Conservation (phyloP, 805 yeast genomes). For the Candida chilensis region DNA sequence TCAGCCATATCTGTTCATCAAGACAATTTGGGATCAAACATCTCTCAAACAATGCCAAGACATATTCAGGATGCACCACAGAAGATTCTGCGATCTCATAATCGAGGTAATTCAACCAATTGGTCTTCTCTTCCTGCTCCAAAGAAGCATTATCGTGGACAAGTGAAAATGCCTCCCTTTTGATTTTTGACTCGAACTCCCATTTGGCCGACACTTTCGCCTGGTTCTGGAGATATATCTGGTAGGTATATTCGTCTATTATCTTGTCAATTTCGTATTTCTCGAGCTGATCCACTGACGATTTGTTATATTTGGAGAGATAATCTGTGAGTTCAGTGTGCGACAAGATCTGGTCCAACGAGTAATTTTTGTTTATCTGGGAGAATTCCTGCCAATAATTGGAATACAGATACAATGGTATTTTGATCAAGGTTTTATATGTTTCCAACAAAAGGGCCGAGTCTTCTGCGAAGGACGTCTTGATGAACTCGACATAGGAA, state of each 20-base stretch:
- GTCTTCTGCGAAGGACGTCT: constrained; percentile 18
- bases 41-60: constrained; percentile 55
- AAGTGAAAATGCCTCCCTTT: constrained; percentile 49
- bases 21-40: constrained; percentile 62
- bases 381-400: constrained; percentile 51
- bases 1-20: constrained; percentile 57
- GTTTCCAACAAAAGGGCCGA: constrained; percentile 25
- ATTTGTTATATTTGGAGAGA: too few relatives aligned
- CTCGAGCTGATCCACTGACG: too few relatives aligned
- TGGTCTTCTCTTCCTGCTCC: constrained; percentile 27
- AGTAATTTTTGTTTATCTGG: constrained; percentile 22
- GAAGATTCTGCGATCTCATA: constrained; percentile 31
- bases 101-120: constrained; percentile 60
- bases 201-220: constrained; percentile 49
- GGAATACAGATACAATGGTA: constrained; percentile 86
- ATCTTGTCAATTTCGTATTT: constrained; percentile 31
- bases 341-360: too few relatives aligned
- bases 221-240: constrained; percentile 37
- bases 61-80: constrained; percentile 15
- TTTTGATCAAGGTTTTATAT: constrained; percentile 32
- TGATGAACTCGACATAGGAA: constrained; percentile 50
- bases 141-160: too few relatives aligned
- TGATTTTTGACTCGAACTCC: constrained; percentile 61
- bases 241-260: constrained; percentile 33
- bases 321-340: too few relatives aligned